phyloP scores from a whole-genome alignment of 306 rosid species.

The Sesbania bispinosa region DNA sequence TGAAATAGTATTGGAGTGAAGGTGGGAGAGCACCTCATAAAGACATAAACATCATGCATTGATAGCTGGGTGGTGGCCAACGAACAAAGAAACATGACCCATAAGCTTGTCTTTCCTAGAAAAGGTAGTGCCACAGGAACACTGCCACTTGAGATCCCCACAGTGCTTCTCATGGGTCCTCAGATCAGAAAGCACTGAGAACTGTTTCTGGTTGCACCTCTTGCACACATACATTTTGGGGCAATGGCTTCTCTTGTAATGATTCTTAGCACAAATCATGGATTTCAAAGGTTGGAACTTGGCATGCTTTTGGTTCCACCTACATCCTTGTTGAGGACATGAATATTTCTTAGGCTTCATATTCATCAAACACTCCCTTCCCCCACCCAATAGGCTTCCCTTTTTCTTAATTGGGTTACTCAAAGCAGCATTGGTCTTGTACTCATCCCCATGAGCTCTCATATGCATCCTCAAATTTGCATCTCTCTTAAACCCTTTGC shows the following conservation, averaged over 20 bases:
- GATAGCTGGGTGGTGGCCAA: conserved; percentile 62
- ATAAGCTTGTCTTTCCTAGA: conserved; percentile 93
- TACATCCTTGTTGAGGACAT: conserved; percentile 88
- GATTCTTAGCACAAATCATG: conserved; percentile 89
- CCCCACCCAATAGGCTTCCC: too few relatives aligned
- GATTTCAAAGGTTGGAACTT: conserved; percentile 94
- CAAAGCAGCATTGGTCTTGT: conserved; percentile 70
- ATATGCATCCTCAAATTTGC: conserved; percentile 96
- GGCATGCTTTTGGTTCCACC: conserved; percentile 78
- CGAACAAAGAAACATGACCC: conserved; percentile 82
- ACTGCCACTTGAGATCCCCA: conserved; percentile 82
- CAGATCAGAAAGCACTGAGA: conserved; percentile 86
- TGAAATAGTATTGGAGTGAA: not conserved
- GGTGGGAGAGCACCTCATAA: too few relatives aligned
- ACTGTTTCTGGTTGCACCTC: conserved; percentile 77
- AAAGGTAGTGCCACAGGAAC: conserved; percentile 90
- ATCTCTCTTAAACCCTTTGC: conserved; percentile 89
- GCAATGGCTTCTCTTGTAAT: conserved; percentile 90
- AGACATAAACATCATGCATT: too few relatives aligned
- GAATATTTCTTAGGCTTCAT: conserved; percentile 62
- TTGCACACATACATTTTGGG: conserved; percentile 96
- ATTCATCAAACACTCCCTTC: conserved; percentile 24
- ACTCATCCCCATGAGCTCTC: conserved; percentile 97
- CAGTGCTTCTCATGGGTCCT: conserved; percentile 96
- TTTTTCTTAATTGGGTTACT: conserved; percentile 61